These are phyloP conservation scores for Plantago elongata DNA, from an alignment of 257 asterid species.

Conservation along the genomic window DNA sequence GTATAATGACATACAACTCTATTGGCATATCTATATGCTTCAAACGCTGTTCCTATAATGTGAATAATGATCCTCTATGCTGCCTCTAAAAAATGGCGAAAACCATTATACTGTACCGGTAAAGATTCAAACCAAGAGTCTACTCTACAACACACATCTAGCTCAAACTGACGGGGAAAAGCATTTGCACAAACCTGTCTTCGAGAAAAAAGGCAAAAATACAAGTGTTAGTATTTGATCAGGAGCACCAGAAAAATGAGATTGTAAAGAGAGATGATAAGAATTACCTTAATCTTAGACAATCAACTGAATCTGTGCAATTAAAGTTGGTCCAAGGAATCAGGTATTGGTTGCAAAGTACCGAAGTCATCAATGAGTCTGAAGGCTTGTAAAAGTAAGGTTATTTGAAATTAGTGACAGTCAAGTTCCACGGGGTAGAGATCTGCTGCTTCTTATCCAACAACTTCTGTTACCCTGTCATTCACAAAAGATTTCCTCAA, in stretches of 20 bases:
- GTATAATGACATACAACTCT: background rate
- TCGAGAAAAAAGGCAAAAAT: background rate
- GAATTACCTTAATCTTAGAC: slow-evolving; percentile 6
- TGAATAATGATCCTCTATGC: background rate
- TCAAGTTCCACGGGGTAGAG: slow-evolving; percentile 35
- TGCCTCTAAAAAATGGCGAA: slow-evolving; percentile 3
- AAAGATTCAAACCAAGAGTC: slow-evolving; percentile 5
- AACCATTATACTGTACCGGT: background rate
- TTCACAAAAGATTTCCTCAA: slow-evolving; percentile 17
- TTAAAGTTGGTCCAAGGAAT: slow-evolving; percentile 21
- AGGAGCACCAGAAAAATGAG: background rate
- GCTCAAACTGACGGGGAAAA: background rate
- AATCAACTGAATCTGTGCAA: background rate
- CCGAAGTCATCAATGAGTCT: background rate
- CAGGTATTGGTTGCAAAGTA: slow-evolving; percentile 18
- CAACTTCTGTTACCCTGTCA: slow-evolving; percentile 51
- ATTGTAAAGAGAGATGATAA: background rate
- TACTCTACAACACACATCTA: background rate
- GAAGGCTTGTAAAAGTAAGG: background rate
- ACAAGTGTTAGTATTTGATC: background rate
- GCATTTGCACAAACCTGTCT: slow-evolving; percentile 1
- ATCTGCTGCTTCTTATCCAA: slow-evolving; percentile 60
- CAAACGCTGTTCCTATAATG: slow-evolving; percentile 5
- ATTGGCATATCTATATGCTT: slow-evolving; percentile 7
- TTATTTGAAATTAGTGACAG: slow-evolving; percentile 18